These are phyloP conservation scores for Actinomucor elegans DNA, from an alignment of 371 early-diverging fungal genomes.

Conservation along the genomic window DNA sequence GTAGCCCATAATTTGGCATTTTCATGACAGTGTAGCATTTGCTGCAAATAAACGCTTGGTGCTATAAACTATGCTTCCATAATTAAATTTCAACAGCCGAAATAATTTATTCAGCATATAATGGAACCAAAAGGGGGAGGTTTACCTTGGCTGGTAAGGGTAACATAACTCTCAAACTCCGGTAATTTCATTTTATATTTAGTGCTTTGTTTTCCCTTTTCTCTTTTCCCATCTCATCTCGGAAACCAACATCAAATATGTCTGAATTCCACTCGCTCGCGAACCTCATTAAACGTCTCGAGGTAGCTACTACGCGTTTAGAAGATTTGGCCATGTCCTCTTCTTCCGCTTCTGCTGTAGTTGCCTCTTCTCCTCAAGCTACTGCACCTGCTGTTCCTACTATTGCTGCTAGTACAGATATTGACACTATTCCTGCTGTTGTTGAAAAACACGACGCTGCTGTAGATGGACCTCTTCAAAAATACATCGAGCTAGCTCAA, in stretches of 20 bases:
- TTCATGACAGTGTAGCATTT: no score
- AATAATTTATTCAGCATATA: no score
- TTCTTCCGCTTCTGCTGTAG: constrained; percentile 53
- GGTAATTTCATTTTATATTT: no score
- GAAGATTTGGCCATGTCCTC: constrained; percentile 75
- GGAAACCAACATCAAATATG: constrained; percentile 51
- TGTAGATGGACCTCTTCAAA: constrained; percentile 51
- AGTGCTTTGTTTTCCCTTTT: background rate
- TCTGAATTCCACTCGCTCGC: constrained; percentile 68
- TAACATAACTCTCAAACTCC: no score
- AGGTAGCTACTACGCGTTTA: constrained; percentile 81
- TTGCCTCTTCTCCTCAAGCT: constrained; percentile 46
- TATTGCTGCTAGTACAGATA: constrained; percentile 18
- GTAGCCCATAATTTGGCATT: no score
- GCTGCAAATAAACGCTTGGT: no score
- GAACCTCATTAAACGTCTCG: constrained; percentile 78
- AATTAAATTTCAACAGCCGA: no score
- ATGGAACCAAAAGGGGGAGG: no score
- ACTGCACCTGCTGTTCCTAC: constrained; percentile 21
- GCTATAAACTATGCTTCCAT: no score
- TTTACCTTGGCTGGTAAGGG: no score
- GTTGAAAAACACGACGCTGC: constrained; percentile 73
- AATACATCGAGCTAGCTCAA: constrained; percentile 57
- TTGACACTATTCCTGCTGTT: constrained; percentile 38
- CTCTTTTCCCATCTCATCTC: background rate